These are phyloP conservation scores for Polyporus arcularius DNA, from an alignment of 768 basidiomycete species.

Conservation along the genomic window DNA sequence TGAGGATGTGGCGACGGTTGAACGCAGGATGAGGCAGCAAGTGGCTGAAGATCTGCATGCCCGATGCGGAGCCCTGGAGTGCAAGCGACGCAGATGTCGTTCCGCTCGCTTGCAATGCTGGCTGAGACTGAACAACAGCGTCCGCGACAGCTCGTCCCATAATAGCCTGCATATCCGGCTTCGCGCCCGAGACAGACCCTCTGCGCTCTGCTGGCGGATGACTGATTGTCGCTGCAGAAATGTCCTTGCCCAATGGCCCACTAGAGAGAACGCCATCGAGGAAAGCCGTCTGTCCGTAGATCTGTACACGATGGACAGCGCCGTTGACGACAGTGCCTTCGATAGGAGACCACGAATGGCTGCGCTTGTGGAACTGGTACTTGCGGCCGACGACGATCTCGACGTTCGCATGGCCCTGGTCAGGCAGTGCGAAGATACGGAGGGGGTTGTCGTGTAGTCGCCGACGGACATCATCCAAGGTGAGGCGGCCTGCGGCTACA, in stretches of 20 bases:
- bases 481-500: constrained; percentile 75
- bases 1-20: constrained; percentile 90
- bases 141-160: constrained; percentile 11
- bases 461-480: constrained; percentile 78
- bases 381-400: constrained; percentile 88
- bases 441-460: constrained; percentile 92
- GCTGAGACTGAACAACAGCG: constrained; percentile 8
- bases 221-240: constrained; percentile 61
- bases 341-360: constrained; percentile 82
- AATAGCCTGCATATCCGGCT: constrained; percentile 18
- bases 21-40: constrained; percentile 78
- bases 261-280: constrained; percentile 78
- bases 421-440: constrained; percentile 87
- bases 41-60: constrained; percentile 45
- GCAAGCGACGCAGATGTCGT: constrained; percentile 8
- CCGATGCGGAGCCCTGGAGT: constrained; percentile 34
- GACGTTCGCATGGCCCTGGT: constrained; percentile 83
- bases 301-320: constrained; percentile 84
- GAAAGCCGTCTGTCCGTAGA: constrained; percentile 87
- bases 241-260: constrained; percentile 64
- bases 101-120: not conserved
- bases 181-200: constrained; percentile 18
- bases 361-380: constrained; percentile 45
- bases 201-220: constrained; percentile 39
- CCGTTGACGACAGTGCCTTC: constrained; percentile 63